A percentile compares a stretch with the other conserved stretches of the same genome.
Evolutionary conservation across 495 filamentous ascomycete species (phyloP).

Genomic region (Amniculicola lignicola): DNA sequence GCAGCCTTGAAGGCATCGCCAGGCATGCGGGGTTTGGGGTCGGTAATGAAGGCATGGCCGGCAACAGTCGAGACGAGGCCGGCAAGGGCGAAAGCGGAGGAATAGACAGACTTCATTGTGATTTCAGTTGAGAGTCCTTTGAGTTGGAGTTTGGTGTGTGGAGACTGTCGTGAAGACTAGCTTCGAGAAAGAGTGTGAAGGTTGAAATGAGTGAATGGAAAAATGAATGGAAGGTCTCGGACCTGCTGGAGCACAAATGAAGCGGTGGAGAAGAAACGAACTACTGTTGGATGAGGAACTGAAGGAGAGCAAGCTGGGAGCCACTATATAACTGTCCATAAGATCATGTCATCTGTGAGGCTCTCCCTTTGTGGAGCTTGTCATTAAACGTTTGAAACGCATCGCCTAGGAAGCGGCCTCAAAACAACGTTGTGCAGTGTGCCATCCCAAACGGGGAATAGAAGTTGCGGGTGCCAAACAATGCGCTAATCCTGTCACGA

Average conservation of each 20-base stretch:
- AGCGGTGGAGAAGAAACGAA: constrained; percentile 4
- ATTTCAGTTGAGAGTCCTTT: too few species aligned
- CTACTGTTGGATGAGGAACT: neutral
- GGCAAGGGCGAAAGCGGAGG: constrained; percentile 40
- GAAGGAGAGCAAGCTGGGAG: neutral
- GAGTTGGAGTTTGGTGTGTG: too few species aligned
- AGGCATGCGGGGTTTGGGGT: constrained; percentile 57
- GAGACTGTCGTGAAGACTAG: constrained; percentile 18
- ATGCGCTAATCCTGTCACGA: neutral
- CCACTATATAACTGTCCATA: constrained; percentile 1
- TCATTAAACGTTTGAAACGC: constrained; percentile 29
- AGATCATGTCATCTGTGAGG: neutral
- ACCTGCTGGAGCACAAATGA: constrained; percentile 9
- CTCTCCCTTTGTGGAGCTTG: neutral
- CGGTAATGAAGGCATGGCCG: constrained; percentile 61
- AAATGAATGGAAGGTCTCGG: constrained; percentile 29
- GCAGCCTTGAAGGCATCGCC: constrained; percentile 57
- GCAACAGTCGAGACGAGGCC: constrained; percentile 53
- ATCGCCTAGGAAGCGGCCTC: neutral
- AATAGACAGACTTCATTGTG: constrained; percentile 22
- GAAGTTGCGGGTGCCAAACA: neutral
- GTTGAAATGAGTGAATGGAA: constrained; percentile 13
- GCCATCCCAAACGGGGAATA: neutral
- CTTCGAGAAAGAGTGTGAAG: constrained; percentile 13
- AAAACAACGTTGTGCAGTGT: neutral